Conservation (phyloP, 2,329 filamentous ascomycete genomes). For the Alternaria triticina region DNA sequence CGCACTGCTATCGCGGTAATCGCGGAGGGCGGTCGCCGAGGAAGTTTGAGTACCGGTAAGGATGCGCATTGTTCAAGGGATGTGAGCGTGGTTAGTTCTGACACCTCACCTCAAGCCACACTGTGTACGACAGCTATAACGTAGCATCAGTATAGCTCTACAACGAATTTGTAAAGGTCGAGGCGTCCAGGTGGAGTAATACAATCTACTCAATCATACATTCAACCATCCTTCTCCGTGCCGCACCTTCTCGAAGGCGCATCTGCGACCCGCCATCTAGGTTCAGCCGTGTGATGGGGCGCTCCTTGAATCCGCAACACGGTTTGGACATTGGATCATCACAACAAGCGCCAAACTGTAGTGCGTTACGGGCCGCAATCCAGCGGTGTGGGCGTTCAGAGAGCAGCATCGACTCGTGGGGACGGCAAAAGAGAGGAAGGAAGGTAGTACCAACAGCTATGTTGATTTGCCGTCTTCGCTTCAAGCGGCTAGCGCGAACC, state of each 20-base stretch:
- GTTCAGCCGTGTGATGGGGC: constrained; percentile 11
- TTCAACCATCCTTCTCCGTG: background rate
- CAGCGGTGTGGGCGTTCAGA: background rate
- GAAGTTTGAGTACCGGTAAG: background rate
- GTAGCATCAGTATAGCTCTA: background rate
- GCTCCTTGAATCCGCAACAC: constrained; percentile 2
- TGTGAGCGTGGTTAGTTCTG: background rate
- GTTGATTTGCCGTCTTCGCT: background rate
- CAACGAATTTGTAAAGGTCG: background rate
- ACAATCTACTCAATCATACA: background rate
- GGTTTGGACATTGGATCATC: background rate
- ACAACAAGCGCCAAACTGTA: background rate
- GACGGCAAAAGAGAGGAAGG: background rate
- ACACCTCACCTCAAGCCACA: background rate
- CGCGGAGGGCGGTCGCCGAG: background rate
- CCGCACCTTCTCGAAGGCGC: constrained; percentile 5
- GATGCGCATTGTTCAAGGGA: background rate
- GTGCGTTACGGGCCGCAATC: background rate
- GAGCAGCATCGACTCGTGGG: background rate
- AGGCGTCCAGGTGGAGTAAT: background rate
- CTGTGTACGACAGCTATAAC: background rate
- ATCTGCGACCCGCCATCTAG: constrained; percentile 4
- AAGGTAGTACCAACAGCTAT: constrained; percentile 3
- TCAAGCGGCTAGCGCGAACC: constrained; percentile 9
- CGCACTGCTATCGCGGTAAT: background rate